Percentiles rank a stretch among this genome's conserved stretches.
phyloP scores from a whole-genome alignment of 352 stramenopile genomes.

The Pythium grandisporangium region DNA sequence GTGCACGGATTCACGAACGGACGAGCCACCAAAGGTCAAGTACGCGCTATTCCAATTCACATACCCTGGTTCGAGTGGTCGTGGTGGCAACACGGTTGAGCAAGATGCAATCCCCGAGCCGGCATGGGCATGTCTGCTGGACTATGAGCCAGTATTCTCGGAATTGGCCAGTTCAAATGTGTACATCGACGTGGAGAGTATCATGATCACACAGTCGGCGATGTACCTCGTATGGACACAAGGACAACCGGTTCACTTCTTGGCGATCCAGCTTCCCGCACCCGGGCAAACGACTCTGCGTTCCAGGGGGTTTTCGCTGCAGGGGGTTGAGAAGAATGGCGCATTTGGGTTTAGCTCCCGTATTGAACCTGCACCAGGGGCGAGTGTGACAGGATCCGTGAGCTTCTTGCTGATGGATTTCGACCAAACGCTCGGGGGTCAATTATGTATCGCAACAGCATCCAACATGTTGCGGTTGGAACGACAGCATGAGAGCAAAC shows the following conservation, averaged over 20 bases:
- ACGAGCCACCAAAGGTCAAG: slow-evolving; percentile 33
- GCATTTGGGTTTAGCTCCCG: slow-evolving; percentile 47
- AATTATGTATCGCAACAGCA: slow-evolving; percentile 51
- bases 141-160: slow-evolving; percentile 54
- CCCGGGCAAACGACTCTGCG: slow-evolving; percentile 36
- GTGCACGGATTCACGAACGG: slow-evolving; percentile 32
- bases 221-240: slow-evolving; percentile 68
- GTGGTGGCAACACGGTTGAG: slow-evolving; percentile 17
- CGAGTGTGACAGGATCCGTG: slow-evolving; percentile 54
- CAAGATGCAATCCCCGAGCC: slow-evolving; percentile 19
- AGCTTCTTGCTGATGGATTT: slow-evolving; percentile 57
- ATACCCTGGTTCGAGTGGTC: too few species aligned
- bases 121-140: slow-evolving; percentile 51
- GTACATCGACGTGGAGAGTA: slow-evolving; percentile 54
- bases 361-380: slow-evolving; percentile 33
- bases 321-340: slow-evolving; percentile 39
- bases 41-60: slow-evolving; percentile 73
- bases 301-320: slow-evolving; percentile 50
- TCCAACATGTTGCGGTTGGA: slow-evolving; percentile 62
- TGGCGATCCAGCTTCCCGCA: slow-evolving; percentile 48
- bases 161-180: slow-evolving; percentile 19
- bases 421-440: slow-evolving; percentile 17
- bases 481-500: slow-evolving; percentile 7
- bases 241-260: slow-evolving; percentile 47
- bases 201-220: slow-evolving; percentile 41